These are phyloP conservation scores for Aspergillus steynii DNA, from an alignment of 495 filamentous ascomycete genomes.

Conservation along the genomic window DNA sequence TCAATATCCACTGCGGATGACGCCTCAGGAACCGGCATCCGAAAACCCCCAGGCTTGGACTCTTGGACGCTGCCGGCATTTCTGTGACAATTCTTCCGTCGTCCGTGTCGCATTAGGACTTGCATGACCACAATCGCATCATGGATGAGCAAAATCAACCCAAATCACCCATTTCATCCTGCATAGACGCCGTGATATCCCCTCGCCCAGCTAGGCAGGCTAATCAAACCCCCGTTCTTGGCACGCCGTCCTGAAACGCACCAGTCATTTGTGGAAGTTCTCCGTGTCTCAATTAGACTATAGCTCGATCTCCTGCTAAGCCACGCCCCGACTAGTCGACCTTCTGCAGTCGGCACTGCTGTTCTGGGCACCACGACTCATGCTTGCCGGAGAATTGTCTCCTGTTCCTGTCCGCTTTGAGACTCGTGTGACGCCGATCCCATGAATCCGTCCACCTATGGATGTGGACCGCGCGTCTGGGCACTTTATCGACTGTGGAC, in stretches of 20 bases:
- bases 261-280: slow-evolving; percentile 25
- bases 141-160: neutral
- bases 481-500: neutral
- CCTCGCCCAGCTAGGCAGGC: neutral
- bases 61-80: neutral
- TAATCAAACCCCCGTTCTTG: slow-evolving; percentile 11
- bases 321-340: neutral
- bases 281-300: slow-evolving; percentile 18
- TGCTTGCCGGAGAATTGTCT: slow-evolving; percentile 2
- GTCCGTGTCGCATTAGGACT: neutral
- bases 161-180: neutral
- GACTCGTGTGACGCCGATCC: slow-evolving; percentile 12
- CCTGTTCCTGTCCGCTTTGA: neutral
- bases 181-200: neutral
- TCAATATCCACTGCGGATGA: neutral
- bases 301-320: neutral
- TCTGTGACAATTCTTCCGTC: neutral
- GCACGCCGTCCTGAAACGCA: slow-evolving; percentile 18
- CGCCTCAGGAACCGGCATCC: neutral
- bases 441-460: slow-evolving; percentile 17
- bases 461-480: slow-evolving; percentile 2
- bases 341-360: neutral
- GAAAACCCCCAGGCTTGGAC: neutral
- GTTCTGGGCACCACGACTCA: slow-evolving; percentile 3
- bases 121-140: neutral